Base-by-base conservation (phyloP, 176 grass and related monocot genomes). In the Tuctoria greenei region DNA sequence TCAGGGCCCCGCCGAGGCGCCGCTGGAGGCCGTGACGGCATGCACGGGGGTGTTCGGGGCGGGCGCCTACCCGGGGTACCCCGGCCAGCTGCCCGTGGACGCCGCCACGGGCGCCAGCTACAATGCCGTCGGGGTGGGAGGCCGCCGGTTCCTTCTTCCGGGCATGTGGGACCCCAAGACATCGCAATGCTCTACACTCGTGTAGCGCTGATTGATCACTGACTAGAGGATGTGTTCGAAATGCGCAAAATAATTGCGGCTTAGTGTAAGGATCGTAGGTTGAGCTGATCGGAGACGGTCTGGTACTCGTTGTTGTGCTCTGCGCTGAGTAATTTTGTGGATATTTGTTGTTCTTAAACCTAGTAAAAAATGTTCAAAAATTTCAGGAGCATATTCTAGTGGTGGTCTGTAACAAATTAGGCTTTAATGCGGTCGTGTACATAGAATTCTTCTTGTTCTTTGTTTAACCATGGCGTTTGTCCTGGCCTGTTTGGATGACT, bases 141-240 rank as follows among this genome's bases (percentile, higher is more conserved):
- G 82, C 0, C 83, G 91, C 4, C 54, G 65, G 35, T 93, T 85
- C 67, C 78, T 93, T 14, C 66, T 93, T 0, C 91, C 87, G 51
- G 91, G 85, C 71, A 94, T 94, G 88, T 94, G 92, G 92, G 85
- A 94, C 82, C 91, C 92, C 27, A 75, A 14, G 23, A 91, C 85
- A 15, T 74, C 88, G 28, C 85, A 81, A 21, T 94, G 88, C 78
- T 86, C 85, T 6, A 81, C 92, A 0, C 82, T 90, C 8, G 88
- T 90, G 58, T 93, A 85, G 86, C 0, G 4, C 10, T 5, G 2
- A 58, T 26, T 25, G 13, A 2, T 6, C 18, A 0, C 25, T 21
- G 43, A 0, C 3, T 36, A 18, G 31, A 57, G 45, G 45, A 14
- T 47, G 14, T 16, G 45, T 4, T 46, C 44, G 11, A 13, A 4